phyloP scores from a whole-genome alignment of 371 early-diverging fungal species.

The Rhizopus arrhizus region DNA sequence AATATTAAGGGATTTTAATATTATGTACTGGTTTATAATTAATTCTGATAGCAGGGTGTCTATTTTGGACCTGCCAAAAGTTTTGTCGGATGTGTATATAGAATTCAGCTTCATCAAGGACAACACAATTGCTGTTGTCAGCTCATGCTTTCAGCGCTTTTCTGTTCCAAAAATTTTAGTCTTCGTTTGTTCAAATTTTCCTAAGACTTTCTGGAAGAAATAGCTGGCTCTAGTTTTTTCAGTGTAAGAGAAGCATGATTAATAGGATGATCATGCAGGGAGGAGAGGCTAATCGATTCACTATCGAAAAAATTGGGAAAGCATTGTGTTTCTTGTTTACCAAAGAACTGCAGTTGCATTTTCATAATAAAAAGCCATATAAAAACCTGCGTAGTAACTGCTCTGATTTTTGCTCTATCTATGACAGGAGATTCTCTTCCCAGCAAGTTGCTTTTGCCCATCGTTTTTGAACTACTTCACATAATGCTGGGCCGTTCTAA shows the following conservation, averaged over 20 bases:
- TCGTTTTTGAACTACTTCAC: conserved; percentile 12
- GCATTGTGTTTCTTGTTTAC: conserved; percentile 9
- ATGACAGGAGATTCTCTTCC: too few species aligned
- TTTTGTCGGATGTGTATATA: conserved; percentile 3
- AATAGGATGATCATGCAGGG: conserved; percentile 6
- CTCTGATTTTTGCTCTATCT: neutral
- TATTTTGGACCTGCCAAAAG: conserved; percentile 6
- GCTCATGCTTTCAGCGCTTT: conserved; percentile 2
- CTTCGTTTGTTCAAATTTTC: conserved; percentile 5
- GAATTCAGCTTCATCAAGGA: conserved; percentile 2
- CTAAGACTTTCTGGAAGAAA: conserved; percentile 5
- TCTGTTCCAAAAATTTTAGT: neutral
- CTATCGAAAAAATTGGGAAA: conserved; percentile 8
- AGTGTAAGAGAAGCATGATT: conserved; percentile 3
- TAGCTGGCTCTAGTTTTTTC: conserved; percentile 5
- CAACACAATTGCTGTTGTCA: neutral
- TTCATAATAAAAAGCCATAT: neutral
- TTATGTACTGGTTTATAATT: too few species aligned
- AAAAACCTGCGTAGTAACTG: conserved; percentile 6
- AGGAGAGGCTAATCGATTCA: conserved; percentile 6
- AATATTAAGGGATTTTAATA: too few species aligned
- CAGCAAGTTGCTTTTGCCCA: conserved; percentile 3
- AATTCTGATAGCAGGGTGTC: neutral
- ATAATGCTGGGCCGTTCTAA: conserved; percentile 16
- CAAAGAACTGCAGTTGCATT: conserved; percentile 6